Evolutionary conservation across 2,329 filamentous ascomycete genomes (phyloP).

Genomic region (Coccinonectria pachysandricola): DNA sequence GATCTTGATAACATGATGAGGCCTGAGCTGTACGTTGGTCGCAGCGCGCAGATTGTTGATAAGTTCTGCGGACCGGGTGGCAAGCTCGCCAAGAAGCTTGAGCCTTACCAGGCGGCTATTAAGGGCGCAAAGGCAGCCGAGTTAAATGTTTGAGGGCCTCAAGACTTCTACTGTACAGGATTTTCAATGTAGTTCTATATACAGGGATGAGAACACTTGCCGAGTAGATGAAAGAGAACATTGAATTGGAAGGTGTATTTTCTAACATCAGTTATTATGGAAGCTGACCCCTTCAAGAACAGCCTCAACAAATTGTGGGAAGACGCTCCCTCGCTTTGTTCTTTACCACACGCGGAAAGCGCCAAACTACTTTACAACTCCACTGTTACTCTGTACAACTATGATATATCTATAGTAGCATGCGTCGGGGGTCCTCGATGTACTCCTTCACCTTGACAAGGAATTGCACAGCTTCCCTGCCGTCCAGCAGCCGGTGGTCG

Average conservation of each 20-base stretch:
- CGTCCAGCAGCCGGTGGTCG: conserved; percentile 91
- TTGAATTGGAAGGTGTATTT: too few relatives aligned
- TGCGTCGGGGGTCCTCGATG: conserved; percentile 88
- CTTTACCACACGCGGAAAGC: too few relatives aligned
- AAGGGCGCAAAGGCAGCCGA: not conserved
- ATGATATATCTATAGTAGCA: conserved; percentile 52
- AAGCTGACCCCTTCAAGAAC: too few relatives aligned
- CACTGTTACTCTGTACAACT: not conserved
- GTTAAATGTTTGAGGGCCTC: not conserved
- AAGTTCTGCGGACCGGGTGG: conserved; percentile 31
- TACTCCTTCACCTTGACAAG: conserved; percentile 95
- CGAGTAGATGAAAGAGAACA: too few relatives aligned
- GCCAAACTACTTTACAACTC: too few relatives aligned
- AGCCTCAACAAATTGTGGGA: too few relatives aligned
- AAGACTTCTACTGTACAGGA: too few relatives aligned
- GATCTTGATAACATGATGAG: conserved; percentile 61
- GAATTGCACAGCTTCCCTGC: conserved; percentile 91
- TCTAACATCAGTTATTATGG: too few relatives aligned
- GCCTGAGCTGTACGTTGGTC: conserved; percentile 42
- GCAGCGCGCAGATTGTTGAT: conserved; percentile 35
- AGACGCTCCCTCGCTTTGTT: too few relatives aligned
- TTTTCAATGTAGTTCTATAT: too few relatives aligned
- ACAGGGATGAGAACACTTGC: too few relatives aligned
- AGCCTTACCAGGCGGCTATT: conserved; percentile 20
- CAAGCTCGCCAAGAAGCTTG: conserved; percentile 27